phyloP scores from a whole-genome alignment of 148 eudicot genomes.

The Camellia japonica region DNA sequence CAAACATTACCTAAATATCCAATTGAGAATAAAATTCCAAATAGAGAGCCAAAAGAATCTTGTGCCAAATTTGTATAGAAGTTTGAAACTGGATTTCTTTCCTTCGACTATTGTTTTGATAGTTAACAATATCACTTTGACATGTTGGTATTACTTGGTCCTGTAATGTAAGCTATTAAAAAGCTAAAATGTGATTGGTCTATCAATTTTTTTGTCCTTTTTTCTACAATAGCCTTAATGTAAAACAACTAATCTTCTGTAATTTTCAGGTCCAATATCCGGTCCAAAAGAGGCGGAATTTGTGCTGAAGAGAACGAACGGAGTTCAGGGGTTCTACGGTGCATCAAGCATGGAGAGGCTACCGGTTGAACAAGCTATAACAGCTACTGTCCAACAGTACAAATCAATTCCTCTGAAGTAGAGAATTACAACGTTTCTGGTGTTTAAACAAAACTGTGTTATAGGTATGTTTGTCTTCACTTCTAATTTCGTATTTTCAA shows the following conservation, averaged over 20 bases:
- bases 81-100: neutral
- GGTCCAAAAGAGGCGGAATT: constrained; percentile 87
- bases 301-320: constrained; percentile 76
- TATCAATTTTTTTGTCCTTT: neutral
- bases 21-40: too few relatives aligned
- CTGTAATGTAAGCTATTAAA: neutral
- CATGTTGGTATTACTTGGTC: neutral
- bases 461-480: neutral
- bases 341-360: constrained; percentile 98
- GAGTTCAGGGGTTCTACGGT: constrained; percentile 94
- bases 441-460: neutral
- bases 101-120: neutral
- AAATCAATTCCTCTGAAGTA: constrained; percentile 57
- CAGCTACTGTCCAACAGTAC: constrained; percentile 66
- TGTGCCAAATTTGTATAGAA: neutral
- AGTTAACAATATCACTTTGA: neutral
- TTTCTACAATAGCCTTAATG: neutral
- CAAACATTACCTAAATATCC: too few relatives aligned
- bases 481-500: neutral
- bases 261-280: constrained; percentile 79
- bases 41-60: neutral
- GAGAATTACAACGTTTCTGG: constrained; percentile 4
- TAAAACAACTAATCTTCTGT: constrained; percentile 2
- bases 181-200: neutral
- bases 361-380: constrained; percentile 96